Percentiles rank a stretch among this genome's conserved stretches.
phyloP scores from a whole-genome alignment of 495 filamentous ascomycete genomes.

The Extremus antarcticus region DNA sequence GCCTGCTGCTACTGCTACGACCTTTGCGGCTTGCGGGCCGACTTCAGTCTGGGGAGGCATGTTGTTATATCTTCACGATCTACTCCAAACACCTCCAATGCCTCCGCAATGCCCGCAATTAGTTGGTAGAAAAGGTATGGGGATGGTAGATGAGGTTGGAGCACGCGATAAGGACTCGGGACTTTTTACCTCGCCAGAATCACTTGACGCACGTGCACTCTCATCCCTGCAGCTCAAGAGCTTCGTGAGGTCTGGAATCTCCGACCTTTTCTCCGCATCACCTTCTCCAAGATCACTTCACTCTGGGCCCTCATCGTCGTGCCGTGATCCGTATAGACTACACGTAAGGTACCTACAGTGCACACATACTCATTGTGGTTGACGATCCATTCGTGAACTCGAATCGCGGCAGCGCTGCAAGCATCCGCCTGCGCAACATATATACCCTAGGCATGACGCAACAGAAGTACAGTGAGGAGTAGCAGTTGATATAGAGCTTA shows the following conservation, averaged over 20 bases:
- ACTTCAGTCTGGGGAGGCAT: not conserved
- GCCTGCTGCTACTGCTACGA: constrained; percentile 2
- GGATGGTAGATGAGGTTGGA: not conserved
- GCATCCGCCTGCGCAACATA: too few species aligned
- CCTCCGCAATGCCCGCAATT: not conserved
- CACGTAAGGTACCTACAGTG: too few species aligned
- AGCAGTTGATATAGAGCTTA: not conserved
- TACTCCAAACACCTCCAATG: not conserved
- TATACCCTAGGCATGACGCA: too few species aligned
- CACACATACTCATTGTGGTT: too few species aligned
- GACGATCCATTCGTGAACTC: too few species aligned
- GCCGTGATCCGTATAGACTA: too few species aligned
- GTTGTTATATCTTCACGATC: not conserved
- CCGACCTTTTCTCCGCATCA: not conserved
- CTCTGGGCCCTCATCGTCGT: too few species aligned
- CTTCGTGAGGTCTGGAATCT: too few species aligned
- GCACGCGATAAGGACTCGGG: not conserved
- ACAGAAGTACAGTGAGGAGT: not conserved
- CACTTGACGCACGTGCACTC: not conserved
- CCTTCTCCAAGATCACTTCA: too few species aligned
- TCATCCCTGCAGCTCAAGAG: not conserved
- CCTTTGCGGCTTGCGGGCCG: not conserved
- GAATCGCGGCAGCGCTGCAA: too few species aligned
- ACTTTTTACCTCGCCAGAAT: not conserved
- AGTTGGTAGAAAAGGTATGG: not conserved